Base-by-base conservation (phyloP, 106 monocot species). In the Acorus calamus region DNA sequence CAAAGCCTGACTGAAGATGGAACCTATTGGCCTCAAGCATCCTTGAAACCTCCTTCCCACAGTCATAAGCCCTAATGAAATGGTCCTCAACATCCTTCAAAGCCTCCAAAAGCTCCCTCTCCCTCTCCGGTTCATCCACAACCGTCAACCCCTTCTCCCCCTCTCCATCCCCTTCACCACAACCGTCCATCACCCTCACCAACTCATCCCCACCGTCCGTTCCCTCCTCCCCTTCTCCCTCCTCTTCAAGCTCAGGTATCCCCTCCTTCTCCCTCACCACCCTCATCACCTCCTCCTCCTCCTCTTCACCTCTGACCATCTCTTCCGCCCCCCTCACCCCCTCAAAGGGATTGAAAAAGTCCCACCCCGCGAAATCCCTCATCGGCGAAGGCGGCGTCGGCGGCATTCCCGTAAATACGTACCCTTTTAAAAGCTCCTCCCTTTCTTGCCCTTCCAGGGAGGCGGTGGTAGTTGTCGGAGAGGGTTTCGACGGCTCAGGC, bases 281-380 rank as follows among this genome's bases (percentile, higher is more conserved):
- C 56, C 85, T 79, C 79, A 92, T 79, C 79, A 92, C 51, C 45
- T 88, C 88, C 73, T 69, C 76, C 50, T 73, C 58, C 76, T 72
- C 42, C 56, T 46, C 47, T 82, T 44, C 13, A 73, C 76, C 3
- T 57, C 71, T 69, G 52, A 63, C 67, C 44, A 69, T 69, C 54
- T 73, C 84, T 68, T 66, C 81, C 13, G 65, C 60, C 67, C 63
- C 50, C 53, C 58, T 60, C 53, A 86, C 66, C 3, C 82, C 82
- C 50, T 81, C 81, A 69, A 99, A 99, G 10, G 98, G 98, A 69
- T 99, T 85, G 49, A 99, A 99, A 63, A 92, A 99, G 50, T 99
- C 98, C 98, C 98, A 99, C 61, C 88, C 28, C 28, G 28, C 98
- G 49, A 73, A 83, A 2, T 58, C 74, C 65, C 64, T 64, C 61